Conservation (phyloP, 2,329 filamentous ascomycete genomes). For the Exophiala phaeomuriformis region DNA sequence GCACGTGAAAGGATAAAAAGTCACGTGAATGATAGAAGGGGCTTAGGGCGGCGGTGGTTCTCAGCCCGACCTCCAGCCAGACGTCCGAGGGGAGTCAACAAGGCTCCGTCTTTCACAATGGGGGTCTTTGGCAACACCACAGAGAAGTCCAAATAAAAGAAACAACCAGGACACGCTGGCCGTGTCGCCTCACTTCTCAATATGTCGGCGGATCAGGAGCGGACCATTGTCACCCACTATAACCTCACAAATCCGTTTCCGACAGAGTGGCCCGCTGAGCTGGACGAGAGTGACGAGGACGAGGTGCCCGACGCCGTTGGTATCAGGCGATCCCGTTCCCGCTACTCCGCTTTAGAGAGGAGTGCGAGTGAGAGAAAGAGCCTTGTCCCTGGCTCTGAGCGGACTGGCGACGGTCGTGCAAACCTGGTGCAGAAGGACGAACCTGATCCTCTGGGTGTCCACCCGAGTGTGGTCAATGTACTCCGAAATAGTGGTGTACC, state of each 20-base stretch:
- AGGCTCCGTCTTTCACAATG: no score
- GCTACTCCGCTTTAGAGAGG: constrained; percentile 77
- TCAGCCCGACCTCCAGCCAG: no score
- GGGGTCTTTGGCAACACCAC: background rate
- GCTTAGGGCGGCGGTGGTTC: no score
- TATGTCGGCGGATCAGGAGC: constrained; percentile 60
- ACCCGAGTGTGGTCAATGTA: constrained; percentile 76
- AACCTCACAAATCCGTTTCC: constrained; percentile 73
- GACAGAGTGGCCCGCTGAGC: constrained; percentile 76
- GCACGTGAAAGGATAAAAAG: constrained; percentile 9
- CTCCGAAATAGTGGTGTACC: constrained; percentile 69
- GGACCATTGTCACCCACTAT: constrained; percentile 80
- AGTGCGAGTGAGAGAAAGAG: constrained; percentile 63
- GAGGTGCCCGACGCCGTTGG: constrained; percentile 33
- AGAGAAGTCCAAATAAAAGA: constrained; percentile 2
- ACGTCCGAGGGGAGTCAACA: no score
- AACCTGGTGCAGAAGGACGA: constrained; percentile 86
- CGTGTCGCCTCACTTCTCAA: constrained; percentile 20
- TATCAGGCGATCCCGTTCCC: constrained; percentile 59
- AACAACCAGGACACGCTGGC: background rate
- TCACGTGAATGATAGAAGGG: background rate
- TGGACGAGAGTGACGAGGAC: constrained; percentile 63
- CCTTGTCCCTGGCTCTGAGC: constrained; percentile 60
- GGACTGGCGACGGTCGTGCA: constrained; percentile 59
- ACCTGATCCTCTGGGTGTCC: constrained; percentile 79